A percentile compares a stretch with the other conserved stretches of the same genome.
These are phyloP conservation scores for Zygosaccharomyces rouxii DNA, from an alignment of 805 yeast genomes.

Conservation along the genomic window DNA sequence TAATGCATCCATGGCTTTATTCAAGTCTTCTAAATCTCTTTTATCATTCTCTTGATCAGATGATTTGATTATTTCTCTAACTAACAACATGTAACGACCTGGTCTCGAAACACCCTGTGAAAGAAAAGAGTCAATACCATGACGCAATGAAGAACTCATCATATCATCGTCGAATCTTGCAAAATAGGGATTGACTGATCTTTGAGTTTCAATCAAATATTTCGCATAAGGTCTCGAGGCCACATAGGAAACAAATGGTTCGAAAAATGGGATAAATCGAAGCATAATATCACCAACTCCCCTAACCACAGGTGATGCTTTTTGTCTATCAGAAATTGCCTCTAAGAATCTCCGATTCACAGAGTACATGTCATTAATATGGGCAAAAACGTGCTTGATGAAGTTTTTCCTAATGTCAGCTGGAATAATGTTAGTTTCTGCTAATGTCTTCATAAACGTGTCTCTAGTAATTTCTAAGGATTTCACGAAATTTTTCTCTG, in stretches of 20 bases:
- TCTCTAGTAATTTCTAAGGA: slow-evolving; percentile 91
- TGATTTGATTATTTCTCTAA: slow-evolving; percentile 81
- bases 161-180: slow-evolving; percentile 88
- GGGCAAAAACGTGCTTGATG: slow-evolving; percentile 85
- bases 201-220: slow-evolving; percentile 91
- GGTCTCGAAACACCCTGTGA: slow-evolving; percentile 95
- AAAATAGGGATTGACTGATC: slow-evolving; percentile 82
- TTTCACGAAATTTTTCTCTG: slow-evolving; percentile 93
- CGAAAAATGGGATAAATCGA: slow-evolving; percentile 80
- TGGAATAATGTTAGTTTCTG: slow-evolving; percentile 83
- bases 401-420: slow-evolving; percentile 86
- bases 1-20: slow-evolving; percentile 69
- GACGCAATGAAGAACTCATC: slow-evolving; percentile 55
- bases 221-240: slow-evolving; percentile 94
- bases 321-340: slow-evolving; percentile 82
- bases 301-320: slow-evolving; percentile 75
- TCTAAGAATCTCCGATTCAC: slow-evolving; percentile 84
- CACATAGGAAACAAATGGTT: slow-evolving; percentile 88
- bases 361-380: slow-evolving; percentile 79
- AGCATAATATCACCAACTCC: slow-evolving; percentile 84
- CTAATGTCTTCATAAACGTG: slow-evolving; percentile 86
- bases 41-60: slow-evolving; percentile 68
- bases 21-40: slow-evolving; percentile 45
- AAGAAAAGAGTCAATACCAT: slow-evolving; percentile 83
- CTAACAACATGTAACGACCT: slow-evolving; percentile 84